Evolutionary conservation across 768 basidiomycete species (phyloP).

Genomic region (Lyophyllum decastes): DNA sequence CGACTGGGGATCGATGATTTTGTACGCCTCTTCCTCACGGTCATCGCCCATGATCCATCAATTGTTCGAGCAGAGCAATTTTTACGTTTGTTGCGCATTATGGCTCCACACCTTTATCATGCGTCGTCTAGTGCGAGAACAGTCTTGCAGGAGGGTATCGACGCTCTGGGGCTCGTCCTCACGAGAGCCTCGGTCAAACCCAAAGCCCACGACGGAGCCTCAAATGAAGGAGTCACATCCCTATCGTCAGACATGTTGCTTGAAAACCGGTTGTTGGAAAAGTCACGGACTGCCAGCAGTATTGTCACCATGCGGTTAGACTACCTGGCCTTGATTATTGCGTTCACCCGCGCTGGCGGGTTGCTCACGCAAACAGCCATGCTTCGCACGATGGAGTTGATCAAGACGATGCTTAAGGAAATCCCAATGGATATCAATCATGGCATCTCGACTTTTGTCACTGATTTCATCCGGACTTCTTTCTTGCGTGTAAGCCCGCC

Average conservation of each 20-base stretch:
- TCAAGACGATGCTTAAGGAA: constrained; percentile 59
- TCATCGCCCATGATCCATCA: constrained; percentile 74
- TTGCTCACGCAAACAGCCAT: constrained; percentile 40
- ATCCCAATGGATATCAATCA: constrained; percentile 35
- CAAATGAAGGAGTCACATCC: constrained; percentile 25
- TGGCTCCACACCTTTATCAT: constrained; percentile 60
- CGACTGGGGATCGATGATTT: constrained; percentile 64
- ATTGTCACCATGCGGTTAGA: constrained; percentile 61
- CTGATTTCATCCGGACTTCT: constrained; percentile 48
- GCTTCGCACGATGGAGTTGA: constrained; percentile 53
- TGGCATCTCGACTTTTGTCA: constrained; percentile 52
- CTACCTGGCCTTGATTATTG: constrained; percentile 56
- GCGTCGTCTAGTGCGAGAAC: constrained; percentile 51
- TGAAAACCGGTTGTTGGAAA: constrained; percentile 38
- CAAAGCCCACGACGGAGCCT: constrained; percentile 39
- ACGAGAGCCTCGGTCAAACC: constrained; percentile 44
- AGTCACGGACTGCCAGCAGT: constrained; percentile 54
- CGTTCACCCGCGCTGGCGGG: constrained; percentile 54
- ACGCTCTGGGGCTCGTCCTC: constrained; percentile 63
- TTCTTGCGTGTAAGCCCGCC: constrained; percentile 48
- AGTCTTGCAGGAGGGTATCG: constrained; percentile 66
- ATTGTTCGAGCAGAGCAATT: constrained; percentile 72
- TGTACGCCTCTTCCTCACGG: constrained; percentile 72
- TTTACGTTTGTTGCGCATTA: constrained; percentile 57
- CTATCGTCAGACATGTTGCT: constrained; percentile 25